A percentile compares a stretch with the other conserved stretches of the same genome.
These are phyloP conservation scores for Haberlea rhodopensis DNA, from an alignment of 257 asterid genomes.

Conservation along the genomic window DNA sequence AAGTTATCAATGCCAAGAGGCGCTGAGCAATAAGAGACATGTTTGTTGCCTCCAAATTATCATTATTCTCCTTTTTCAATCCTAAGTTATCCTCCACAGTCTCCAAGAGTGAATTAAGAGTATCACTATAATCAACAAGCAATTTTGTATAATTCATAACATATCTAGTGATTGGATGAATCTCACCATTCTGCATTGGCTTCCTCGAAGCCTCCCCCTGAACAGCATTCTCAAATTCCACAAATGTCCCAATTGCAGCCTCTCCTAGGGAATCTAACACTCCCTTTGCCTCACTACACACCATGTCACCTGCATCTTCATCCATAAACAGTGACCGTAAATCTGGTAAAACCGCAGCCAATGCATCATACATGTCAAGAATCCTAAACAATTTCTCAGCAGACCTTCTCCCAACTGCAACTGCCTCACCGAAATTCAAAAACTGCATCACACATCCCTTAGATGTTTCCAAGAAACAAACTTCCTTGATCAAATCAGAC, in stretches of 20 bases:
- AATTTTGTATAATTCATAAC: conserved; percentile 91
- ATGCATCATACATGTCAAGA: conserved; percentile 88
- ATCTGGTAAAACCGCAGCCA: conserved; percentile 61
- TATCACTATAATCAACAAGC: conserved; percentile 79
- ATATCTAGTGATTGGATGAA: conserved; percentile 86
- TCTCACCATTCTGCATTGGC: conserved; percentile 77
- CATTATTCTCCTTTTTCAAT: conserved; percentile 31
- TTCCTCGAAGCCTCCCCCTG: conserved; percentile 77
- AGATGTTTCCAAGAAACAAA: conserved; percentile 79
- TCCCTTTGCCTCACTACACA: conserved; percentile 77
- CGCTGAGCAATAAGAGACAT: conserved; percentile 54
- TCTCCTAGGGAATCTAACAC: conserved; percentile 72
- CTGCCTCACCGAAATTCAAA: conserved; percentile 95
- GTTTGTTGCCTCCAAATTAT: conserved; percentile 42
- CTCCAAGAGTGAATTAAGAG: conserved; percentile 64
- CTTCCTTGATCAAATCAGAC: conserved; percentile 75
- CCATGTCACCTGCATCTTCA: conserved; percentile 77
- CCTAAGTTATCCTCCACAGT: conserved; percentile 39
- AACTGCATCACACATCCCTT: conserved; percentile 94
- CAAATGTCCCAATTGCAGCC: conserved; percentile 87
- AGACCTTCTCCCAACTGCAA: conserved; percentile 80
- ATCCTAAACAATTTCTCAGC: conserved; percentile 83
- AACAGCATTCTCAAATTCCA: conserved; percentile 92
- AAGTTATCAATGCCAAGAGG: conserved; percentile 56
- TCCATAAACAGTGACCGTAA: conserved; percentile 60